Base-by-base conservation (phyloP, 768 basidiomycete genomes). In the Leucocoprinus sp. region DNA sequence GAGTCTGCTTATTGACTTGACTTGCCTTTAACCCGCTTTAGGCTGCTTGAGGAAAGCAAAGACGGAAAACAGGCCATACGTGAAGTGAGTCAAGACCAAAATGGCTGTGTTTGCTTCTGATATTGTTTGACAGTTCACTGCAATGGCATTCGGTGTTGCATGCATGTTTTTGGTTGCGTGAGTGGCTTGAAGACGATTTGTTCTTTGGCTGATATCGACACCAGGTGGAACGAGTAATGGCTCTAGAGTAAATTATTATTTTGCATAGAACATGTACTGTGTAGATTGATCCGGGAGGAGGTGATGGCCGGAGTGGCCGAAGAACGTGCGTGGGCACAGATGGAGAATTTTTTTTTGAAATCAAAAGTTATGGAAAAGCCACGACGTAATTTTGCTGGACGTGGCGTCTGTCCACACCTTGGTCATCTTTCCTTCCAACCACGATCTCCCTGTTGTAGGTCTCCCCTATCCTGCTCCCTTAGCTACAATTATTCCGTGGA, bases 131-230 rank as follows among this genome's bases (percentile, higher is more conserved):
- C 63, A 93, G 90, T 93, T 93, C 65, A 83, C 73, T 49, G 91
- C 90, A 49, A 93, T 95, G 91, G 78, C 78, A 38, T 76, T 95
- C 61, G 91, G 91, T 23, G 91, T 93, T 54, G 60, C 75, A 58
- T 93, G 90, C 70, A 95, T 95, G 91, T 83, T 90, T 62, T 61
- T 86, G 59, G 88, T 91, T 60, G 88, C 88, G 85, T 91, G 75
- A 79, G 86, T 77, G 53, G 36, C 5, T 23, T 12, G 19, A 9
- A 28, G 15, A 17, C n/a, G n/a, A n/a, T n/a, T 11, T 41, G 26
- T 26, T 31, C 31, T n/a, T n/a, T 4, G 11, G 19, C 40, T 22
- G 14, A 21, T 31, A 35, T 8, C n/a, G n/a, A 14, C 6, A 5
- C 7, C n/a, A 49, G 51, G n/a, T 54, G 53, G 53, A 54, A 54